Base-by-base conservation (phyloP, 345 rosid genomes). In the Acer saccharum region DNA sequence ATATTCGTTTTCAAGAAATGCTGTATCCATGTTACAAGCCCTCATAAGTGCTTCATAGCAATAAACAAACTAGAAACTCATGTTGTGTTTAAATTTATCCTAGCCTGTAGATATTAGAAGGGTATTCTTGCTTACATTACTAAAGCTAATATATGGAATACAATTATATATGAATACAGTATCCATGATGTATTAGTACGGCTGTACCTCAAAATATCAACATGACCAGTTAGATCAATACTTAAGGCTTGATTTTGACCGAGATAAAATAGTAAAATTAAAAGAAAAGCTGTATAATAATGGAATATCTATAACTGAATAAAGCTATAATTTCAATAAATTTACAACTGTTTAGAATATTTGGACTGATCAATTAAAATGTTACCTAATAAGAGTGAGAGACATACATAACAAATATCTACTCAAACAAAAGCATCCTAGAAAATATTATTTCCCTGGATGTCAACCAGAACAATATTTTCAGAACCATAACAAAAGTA, bases 381-480 rank as follows among this genome's bases (percentile, higher is more conserved):
- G 13, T 50, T 50, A 23, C 52, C 16, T 21, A n/a, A 21, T 54
- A 41, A 69, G 21, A 75, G 46, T 27, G 17, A 29, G 60, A 16
- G 48, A 16, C 55, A 64, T 41, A 73, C 46, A 43, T 43, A 9
- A 43, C 46, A 43, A 1, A 43, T 13, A 58, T 32, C 18, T 46
- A 69, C 41, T 27, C 43, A 70, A 64, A 54, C 62, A 44, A 74
- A 27, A 46, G 27, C 23, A 50, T 50, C 12, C 23, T 52, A 23
- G 17, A 67, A 48, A 61, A 7, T 44, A 57, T 14, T 4, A 46
- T 4, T 66, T 60, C 50, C 63, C 52, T 5, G 48, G 44, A 58
- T 68, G n/a, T 41, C 54, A 21, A 61, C 58, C 69, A 73, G 50
- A 44, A 65, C 66, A 65, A 55, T 16, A 80, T 35, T 48, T 16